Conservation (phyloP, 768 basidiomycete genomes). For the Asterophora lycoperdoides region DNA sequence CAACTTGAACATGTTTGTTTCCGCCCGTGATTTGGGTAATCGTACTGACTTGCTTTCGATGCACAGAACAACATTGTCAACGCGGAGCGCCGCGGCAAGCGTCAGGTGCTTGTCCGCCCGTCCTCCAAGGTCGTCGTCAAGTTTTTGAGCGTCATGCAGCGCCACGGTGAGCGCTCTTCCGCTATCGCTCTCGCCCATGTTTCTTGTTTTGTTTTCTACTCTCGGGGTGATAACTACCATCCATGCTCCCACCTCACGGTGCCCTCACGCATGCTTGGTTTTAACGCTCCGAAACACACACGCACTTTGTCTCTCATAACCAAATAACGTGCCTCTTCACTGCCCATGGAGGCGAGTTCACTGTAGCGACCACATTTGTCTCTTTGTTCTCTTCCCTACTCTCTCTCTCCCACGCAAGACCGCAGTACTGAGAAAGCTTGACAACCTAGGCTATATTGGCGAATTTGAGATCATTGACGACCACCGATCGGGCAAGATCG, state of each 20-base stretch:
- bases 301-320: constrained; percentile 39
- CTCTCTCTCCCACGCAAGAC: not conserved
- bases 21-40: too few relatives aligned
- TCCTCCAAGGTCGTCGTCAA: constrained; percentile 98
- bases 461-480: constrained; percentile 99
- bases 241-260: constrained; percentile 41
- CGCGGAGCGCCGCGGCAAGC: constrained; percentile 98
- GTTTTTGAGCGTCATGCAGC: constrained; percentile 98
- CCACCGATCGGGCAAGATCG: constrained; percentile 97
- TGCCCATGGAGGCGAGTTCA: constrained; percentile 47
- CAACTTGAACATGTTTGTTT: too few relatives aligned
- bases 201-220: constrained; percentile 3
- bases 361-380: constrained; percentile 44
- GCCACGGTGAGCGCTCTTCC: constrained; percentile 69
- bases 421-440: constrained; percentile 15
- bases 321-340: constrained; percentile 49
- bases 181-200: constrained; percentile 4
- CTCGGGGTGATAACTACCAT: constrained; percentile 88
- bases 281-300: constrained; percentile 80
- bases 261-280: constrained; percentile 67
- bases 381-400: constrained; percentile 5
- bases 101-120: constrained; percentile 96
- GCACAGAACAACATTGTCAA: constrained; percentile 96
- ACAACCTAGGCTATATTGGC: constrained; percentile 81
- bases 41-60: not conserved